phyloP scores from a whole-genome alignment of 1,139 yeast genomes.

The Suhomyces bolitotheri region DNA sequence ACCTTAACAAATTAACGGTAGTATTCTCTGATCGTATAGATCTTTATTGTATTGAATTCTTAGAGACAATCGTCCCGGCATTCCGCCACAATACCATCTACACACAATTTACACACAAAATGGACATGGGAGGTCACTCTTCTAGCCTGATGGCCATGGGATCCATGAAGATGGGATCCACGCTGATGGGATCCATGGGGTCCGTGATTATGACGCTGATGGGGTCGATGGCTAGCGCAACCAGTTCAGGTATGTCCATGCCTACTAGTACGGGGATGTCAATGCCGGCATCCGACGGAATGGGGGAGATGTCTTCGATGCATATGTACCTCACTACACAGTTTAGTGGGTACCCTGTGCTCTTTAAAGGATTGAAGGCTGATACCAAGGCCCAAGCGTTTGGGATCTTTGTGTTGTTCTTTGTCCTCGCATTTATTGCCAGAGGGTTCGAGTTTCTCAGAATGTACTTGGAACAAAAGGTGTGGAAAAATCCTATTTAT shows the following conservation, averaged over 20 bases:
- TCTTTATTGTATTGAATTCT: too few species aligned
- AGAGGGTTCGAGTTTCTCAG: conserved; percentile 60
- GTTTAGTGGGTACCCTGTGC: conserved; percentile 57
- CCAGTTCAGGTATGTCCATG: conserved; percentile 7
- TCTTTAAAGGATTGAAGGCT: conserved; percentile 57
- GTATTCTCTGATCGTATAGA: too few species aligned
- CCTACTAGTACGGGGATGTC: conserved; percentile 9
- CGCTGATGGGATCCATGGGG: conserved; percentile 18
- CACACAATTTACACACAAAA: not conserved
- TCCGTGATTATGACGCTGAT: conserved; percentile 8
- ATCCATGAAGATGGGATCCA: not conserved
- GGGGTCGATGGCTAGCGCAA: conserved; percentile 16
- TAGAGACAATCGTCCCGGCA: too few species aligned
- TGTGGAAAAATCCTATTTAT: conserved; percentile 50
- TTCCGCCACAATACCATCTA: not conserved
- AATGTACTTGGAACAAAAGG: conserved; percentile 64
- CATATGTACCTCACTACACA: conserved; percentile 55
- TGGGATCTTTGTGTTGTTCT: conserved; percentile 65
- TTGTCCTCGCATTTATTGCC: conserved; percentile 56
- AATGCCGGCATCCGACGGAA: conserved; percentile 23
- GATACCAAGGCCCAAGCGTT: conserved; percentile 59
- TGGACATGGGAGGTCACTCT: conserved; percentile 6
- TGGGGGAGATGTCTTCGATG: conserved; percentile 39
- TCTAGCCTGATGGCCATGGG: conserved; percentile 6
- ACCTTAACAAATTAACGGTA: too few species aligned